Conservation (phyloP, 2,329 filamentous ascomycete genomes). For the Volutella citrinella region DNA sequence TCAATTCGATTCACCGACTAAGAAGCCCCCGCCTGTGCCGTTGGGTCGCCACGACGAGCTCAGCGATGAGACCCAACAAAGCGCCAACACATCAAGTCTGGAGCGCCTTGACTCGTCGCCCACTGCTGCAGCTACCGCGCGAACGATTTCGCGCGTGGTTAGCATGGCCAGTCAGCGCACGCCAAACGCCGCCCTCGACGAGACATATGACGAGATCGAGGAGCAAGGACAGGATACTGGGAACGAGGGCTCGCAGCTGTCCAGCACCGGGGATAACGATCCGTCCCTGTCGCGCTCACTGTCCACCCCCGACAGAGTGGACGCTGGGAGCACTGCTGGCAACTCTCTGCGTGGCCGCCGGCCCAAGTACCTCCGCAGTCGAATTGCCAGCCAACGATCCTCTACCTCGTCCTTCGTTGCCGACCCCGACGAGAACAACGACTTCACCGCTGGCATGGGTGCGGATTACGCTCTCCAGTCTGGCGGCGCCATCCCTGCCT, state of each 20-base stretch:
- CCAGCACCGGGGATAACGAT: slow-evolving; percentile 27
- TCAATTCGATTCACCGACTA: slow-evolving; percentile 49
- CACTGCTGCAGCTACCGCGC: slow-evolving; percentile 51
- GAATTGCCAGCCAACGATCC: slow-evolving; percentile 56
- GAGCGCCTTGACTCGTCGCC: slow-evolving; percentile 57
- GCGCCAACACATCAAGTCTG: slow-evolving; percentile 47
- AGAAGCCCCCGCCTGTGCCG: slow-evolving; percentile 27
- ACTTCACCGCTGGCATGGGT: slow-evolving; percentile 64
- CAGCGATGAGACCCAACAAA: slow-evolving; percentile 26
- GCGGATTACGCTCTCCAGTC: slow-evolving; percentile 81
- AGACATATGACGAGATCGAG: slow-evolving; percentile 22
- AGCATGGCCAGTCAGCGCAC: slow-evolving; percentile 42
- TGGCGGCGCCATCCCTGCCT: slow-evolving; percentile 66
- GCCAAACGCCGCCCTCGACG: slow-evolving; percentile 10
- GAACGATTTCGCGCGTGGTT: slow-evolving; percentile 50
- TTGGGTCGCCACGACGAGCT: slow-evolving; percentile 16
- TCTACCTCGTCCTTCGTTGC: slow-evolving; percentile 59
- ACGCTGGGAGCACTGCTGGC: slow-evolving; percentile 47
- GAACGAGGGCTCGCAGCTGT: slow-evolving; percentile 29
- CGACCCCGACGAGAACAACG: slow-evolving; percentile 64
- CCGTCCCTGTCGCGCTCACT: slow-evolving; percentile 30
- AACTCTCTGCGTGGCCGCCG: slow-evolving; percentile 45
- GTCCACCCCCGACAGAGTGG: slow-evolving; percentile 30
- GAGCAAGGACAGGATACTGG: slow-evolving; percentile 21
- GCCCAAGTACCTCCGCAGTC: slow-evolving; percentile 57